These are phyloP conservation scores for Sextonia rubra DNA, from an alignment of 164 flowering plant species.

Conservation along the genomic window DNA sequence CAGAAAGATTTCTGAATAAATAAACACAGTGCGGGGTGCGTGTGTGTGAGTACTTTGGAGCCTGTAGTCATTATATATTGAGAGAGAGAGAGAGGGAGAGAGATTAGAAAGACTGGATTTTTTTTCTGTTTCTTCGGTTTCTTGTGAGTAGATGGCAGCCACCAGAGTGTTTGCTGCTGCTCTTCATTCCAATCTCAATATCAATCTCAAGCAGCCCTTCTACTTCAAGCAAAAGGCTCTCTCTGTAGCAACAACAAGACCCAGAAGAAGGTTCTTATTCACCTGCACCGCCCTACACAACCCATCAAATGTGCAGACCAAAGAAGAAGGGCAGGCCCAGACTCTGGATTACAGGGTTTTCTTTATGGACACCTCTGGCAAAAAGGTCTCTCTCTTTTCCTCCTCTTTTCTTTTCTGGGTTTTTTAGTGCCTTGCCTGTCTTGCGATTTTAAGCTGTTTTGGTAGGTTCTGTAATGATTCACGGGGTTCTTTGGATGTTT, in stretches of 20 bases:
- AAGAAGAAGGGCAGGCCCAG: conserved; percentile 79
- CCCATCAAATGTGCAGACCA: conserved; percentile 49
- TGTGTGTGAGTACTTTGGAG: background rate
- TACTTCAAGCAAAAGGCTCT: background rate
- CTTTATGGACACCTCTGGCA: conserved; percentile 64
- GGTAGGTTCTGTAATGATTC: background rate
- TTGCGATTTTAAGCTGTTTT: background rate
- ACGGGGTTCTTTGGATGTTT: background rate
- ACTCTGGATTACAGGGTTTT: conserved; percentile 85
- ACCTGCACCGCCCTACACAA: conserved; percentile 62
- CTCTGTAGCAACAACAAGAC: background rate
- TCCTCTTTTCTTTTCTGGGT: background rate
- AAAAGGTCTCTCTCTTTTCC: conserved; percentile 43
- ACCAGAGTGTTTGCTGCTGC: conserved; percentile 9
- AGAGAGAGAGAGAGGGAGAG: background rate
- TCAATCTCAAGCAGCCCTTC: background rate
- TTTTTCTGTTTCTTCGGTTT: background rate
- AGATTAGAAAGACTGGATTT: too few relatives aligned
- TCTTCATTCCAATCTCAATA: background rate
- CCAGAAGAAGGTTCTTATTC: background rate
- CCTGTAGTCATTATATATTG: background rate
- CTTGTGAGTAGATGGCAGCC: conserved; percentile 8
- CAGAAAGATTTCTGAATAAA: background rate
- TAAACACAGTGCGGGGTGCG: background rate
- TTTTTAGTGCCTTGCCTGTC: background rate